Percentiles rank a stretch among this genome's conserved stretches.
phyloP scores from a whole-genome alignment of 306 rosid genomes.

The Arachis stenosperma region DNA sequence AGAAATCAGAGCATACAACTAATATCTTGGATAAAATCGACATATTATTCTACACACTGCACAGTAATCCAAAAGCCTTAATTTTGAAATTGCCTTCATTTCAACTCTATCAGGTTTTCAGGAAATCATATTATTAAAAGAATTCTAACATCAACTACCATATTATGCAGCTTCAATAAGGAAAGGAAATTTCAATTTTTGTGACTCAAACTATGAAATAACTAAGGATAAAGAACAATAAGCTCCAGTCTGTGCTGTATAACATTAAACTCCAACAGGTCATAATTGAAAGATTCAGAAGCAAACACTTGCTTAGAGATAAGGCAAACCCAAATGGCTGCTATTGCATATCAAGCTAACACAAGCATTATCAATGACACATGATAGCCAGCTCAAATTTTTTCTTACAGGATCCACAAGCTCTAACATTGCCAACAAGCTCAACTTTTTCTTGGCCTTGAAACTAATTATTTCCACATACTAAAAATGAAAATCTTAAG shows the following conservation, averaged over 20 bases:
- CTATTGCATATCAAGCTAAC: neutral
- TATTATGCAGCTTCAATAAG: conserved; percentile 9
- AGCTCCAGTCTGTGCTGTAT: neutral
- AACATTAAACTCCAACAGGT: neutral
- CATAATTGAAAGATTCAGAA: neutral
- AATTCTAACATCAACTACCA: conserved; percentile 10
- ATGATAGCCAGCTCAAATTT: neutral
- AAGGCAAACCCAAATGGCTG: neutral
- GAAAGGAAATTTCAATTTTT: conserved; percentile 2
- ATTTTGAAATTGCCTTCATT: neutral
- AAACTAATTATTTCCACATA: conserved; percentile 7
- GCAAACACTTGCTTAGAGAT: neutral
- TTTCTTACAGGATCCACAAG: neutral
- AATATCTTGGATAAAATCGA: neutral
- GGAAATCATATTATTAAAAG: neutral
- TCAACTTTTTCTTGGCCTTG: neutral
- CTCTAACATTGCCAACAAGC: neutral
- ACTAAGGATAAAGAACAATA: neutral
- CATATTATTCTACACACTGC: conserved; percentile 16
- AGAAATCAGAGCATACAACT: conserved; percentile 25
- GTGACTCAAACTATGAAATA: neutral
- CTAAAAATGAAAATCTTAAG: neutral
- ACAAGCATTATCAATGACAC: neutral
- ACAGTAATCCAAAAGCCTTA: conserved; percentile 11
- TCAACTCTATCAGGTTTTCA: neutral